Percentiles rank a stretch among this genome's conserved stretches.
Evolutionary conservation across 2,329 filamentous ascomycete genomes (phyloP).

Genomic region (Cytospora schulzeri): DNA sequence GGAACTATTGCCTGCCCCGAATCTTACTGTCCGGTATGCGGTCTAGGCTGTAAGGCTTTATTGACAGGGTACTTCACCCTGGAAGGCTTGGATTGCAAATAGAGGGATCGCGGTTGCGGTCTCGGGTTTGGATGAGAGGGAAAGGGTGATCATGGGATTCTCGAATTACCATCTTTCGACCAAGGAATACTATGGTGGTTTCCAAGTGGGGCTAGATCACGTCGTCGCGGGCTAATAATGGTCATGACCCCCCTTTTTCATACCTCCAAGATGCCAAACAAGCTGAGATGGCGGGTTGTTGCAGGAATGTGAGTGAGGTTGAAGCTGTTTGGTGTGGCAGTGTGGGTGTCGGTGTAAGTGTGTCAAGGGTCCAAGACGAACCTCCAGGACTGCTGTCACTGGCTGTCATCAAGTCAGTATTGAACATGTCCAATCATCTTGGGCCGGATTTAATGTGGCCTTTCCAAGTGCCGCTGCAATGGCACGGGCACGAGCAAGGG

Average conservation of each 20-base stretch:
- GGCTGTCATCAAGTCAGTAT: neutral
- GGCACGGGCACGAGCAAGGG: conserved; percentile 1
- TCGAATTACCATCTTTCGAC: conserved; percentile 17
- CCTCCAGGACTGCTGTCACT: no score
- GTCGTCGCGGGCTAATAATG: neutral
- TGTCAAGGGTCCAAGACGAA: neutral
- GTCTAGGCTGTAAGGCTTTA: neutral
- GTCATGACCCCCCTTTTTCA: conserved; percentile 13
- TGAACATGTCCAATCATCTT: neutral
- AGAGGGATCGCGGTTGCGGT: conserved; percentile 6
- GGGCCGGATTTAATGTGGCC: conserved; percentile 3
- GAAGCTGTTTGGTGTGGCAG: neutral
- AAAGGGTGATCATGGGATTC: conserved; percentile 16
- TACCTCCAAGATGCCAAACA: neutral
- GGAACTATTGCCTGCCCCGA: conserved; percentile 12
- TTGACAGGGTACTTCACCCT: neutral
- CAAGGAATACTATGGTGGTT: conserved; percentile 14
- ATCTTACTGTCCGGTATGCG: conserved; percentile 1
- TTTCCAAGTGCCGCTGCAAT: conserved; percentile 19
- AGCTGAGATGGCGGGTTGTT: neutral
- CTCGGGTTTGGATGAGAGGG: conserved; percentile 1
- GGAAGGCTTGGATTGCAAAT: neutral
- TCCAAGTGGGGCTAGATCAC: neutral
- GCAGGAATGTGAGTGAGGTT: neutral
- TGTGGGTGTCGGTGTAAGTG: conserved; percentile 5